Conservation (phyloP, 2,329 filamentous ascomycete genomes). For the Penicillium fuscoglaucum region DNA sequence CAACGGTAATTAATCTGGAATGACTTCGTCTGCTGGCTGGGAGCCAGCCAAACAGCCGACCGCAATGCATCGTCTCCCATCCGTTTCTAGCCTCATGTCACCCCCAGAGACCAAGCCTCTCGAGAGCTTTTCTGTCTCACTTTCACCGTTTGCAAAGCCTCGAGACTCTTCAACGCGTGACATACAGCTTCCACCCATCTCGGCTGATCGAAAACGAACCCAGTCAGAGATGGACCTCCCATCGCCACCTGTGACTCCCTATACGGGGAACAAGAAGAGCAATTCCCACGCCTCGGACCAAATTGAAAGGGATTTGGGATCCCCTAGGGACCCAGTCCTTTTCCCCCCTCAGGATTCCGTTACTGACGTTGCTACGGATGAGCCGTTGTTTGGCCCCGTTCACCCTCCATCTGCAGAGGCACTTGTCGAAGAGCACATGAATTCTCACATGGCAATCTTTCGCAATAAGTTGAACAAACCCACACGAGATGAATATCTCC, state of each 20-base stretch:
- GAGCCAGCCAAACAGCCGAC: conserved; percentile 24
- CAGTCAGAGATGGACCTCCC: conserved; percentile 47
- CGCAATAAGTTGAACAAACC: conserved; percentile 45
- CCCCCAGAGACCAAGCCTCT: conserved; percentile 52
- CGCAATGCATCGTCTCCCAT: conserved; percentile 45
- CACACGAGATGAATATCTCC: conserved; percentile 46
- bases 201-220: conserved; percentile 43
- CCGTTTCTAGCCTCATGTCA: conserved; percentile 49
- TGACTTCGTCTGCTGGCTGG: conserved; percentile 31
- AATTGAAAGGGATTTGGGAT: conserved; percentile 33
- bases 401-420: conserved; percentile 36
- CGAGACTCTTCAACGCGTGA: conserved; percentile 31
- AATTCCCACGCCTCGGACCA: conserved; percentile 36
- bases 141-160: conserved; percentile 32
- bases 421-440: conserved; percentile 45
- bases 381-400: conserved; percentile 44
- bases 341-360: conserved; percentile 43
- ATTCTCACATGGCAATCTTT: conserved; percentile 44
- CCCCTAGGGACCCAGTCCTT: conserved; percentile 43
- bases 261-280: conserved; percentile 43
- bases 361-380: conserved; percentile 37
- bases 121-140: conserved; percentile 45
- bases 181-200: conserved; percentile 44
- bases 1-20: conserved; percentile 15
- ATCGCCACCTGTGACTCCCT: conserved; percentile 49